Conservation (phyloP, 1,284 basidiomycete species). For the Vanrija sp. region DNA sequence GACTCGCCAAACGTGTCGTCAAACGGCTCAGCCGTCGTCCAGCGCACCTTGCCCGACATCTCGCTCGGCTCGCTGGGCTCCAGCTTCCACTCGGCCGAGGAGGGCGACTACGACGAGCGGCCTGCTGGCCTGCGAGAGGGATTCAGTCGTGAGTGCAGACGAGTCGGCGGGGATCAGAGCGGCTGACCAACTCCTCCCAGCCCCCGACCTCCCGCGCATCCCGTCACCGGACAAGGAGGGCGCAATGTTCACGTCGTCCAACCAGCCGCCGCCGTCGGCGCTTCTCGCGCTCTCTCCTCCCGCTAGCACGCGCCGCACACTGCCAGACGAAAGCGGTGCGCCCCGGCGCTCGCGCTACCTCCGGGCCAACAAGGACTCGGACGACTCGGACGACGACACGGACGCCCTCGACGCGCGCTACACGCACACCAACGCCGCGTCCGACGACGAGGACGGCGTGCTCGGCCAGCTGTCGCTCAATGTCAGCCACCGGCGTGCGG, state of each 20-base stretch:
- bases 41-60: constrained; percentile 44
- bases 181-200: neutral
- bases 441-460: constrained; percentile 16
- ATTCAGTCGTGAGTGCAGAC: no score
- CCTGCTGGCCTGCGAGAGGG: no score
- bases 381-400: constrained; percentile 16
- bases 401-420: constrained; percentile 22
- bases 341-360: constrained; percentile 29
- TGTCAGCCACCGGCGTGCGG: constrained; percentile 19
- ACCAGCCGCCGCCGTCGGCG: constrained; percentile 19
- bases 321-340: constrained; percentile 22
- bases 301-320: constrained; percentile 29
- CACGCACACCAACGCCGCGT: constrained; percentile 2
- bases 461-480: constrained; percentile 26
- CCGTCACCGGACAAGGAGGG: no score
- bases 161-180: no score
- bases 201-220: no score
- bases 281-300: constrained; percentile 35
- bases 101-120: constrained; percentile 21
- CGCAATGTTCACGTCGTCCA: neutral
- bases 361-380: constrained; percentile 15
- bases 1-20: constrained; percentile 31
- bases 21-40: constrained; percentile 33
- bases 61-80: constrained; percentile 46
- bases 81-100: constrained; percentile 44